A percentile compares a stretch with the other conserved stretches of the same genome.
Evolutionary conservation across 2,329 filamentous ascomycete genomes (phyloP).

Genomic region (Trichoderma afroharzianum): DNA sequence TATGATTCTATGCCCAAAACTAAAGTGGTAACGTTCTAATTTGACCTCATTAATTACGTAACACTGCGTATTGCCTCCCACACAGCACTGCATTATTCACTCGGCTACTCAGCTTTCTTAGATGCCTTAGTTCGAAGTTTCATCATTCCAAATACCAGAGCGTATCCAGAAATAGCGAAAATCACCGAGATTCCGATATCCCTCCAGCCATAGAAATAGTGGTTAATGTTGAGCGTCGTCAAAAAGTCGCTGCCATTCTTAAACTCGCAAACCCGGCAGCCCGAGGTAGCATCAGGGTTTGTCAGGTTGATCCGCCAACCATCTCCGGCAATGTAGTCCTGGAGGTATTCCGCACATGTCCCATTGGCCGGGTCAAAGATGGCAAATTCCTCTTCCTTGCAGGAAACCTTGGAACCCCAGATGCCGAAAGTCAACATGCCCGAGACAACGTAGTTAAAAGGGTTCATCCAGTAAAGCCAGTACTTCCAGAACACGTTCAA

Average conservation of each 20-base stretch:
- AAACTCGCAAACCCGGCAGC: slow-evolving; percentile 61
- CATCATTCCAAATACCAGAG: slow-evolving; percentile 43
- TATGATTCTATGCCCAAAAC: neutral
- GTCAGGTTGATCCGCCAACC: slow-evolving; percentile 49
- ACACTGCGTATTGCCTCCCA: neutral
- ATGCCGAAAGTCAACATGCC: slow-evolving; percentile 50
- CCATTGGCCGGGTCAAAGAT: slow-evolving; percentile 48
- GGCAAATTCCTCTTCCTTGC: slow-evolving; percentile 48
- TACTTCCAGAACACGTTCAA: slow-evolving; percentile 65
- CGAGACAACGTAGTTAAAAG: slow-evolving; percentile 60
- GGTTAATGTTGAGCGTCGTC: slow-evolving; percentile 53
- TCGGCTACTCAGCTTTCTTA: slow-evolving; percentile 41
- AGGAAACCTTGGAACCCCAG: slow-evolving; percentile 46
- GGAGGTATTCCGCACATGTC: slow-evolving; percentile 58
- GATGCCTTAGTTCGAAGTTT: slow-evolving; percentile 47
- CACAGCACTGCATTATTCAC: neutral
- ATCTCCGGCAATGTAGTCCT: slow-evolving; percentile 43
- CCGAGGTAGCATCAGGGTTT: slow-evolving; percentile 55
- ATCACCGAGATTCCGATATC: slow-evolving; percentile 57
- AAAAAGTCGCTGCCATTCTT: slow-evolving; percentile 57
- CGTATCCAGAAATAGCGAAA: slow-evolving; percentile 54
- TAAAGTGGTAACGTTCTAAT: neutral
- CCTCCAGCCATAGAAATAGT: slow-evolving; percentile 64
- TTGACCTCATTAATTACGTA: neutral
- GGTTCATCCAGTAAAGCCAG: slow-evolving; percentile 61